These are phyloP conservation scores for Phellopilus nigrolimitatus DNA, from an alignment of 1,284 basidiomycete genomes.

Conservation along the genomic window DNA sequence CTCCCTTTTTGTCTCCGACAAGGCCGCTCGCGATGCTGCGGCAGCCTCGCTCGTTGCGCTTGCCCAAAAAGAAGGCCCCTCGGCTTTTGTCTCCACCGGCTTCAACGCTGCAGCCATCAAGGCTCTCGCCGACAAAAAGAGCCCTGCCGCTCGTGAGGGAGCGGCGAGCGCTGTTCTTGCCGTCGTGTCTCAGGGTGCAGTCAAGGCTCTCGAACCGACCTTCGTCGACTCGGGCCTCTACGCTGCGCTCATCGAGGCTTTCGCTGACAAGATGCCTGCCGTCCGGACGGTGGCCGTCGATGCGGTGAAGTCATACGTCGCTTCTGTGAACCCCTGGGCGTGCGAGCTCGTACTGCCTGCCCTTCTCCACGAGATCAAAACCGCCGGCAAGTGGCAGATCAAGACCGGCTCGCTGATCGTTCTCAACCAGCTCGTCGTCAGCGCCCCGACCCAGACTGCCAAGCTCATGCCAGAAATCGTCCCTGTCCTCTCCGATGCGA, in stretches of 20 bases:
- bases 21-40: slow-evolving; percentile 66
- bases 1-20: slow-evolving; percentile 69
- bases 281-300: slow-evolving; percentile 82
- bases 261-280: slow-evolving; percentile 89
- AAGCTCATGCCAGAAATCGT: slow-evolving; percentile 95
- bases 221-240: slow-evolving; percentile 86
- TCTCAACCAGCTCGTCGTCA: slow-evolving; percentile 87
- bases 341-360: slow-evolving; percentile 81
- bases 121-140: slow-evolving; percentile 90
- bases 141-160: slow-evolving; percentile 79
- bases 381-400: slow-evolving; percentile 98
- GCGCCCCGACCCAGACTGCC: slow-evolving; percentile 82
- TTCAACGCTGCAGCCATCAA: slow-evolving; percentile 81
- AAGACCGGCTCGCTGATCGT: slow-evolving; percentile 87
- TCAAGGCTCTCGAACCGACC: slow-evolving; percentile 85
- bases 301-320: slow-evolving; percentile 77
- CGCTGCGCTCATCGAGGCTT: slow-evolving; percentile 82
- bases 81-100: slow-evolving; percentile 71
- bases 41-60: slow-evolving; percentile 66
- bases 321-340: slow-evolving; percentile 90
- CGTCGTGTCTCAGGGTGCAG: slow-evolving; percentile 74
- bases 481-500: slow-evolving; percentile 91
- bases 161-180: slow-evolving; percentile 70
- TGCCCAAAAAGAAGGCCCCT: slow-evolving; percentile 83
- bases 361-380: slow-evolving; percentile 92